Percentiles rank a stretch among this genome's conserved stretches.
Conservation (phyloP, 1,284 basidiomycete species). For the Xerocomus minutiporus region DNA sequence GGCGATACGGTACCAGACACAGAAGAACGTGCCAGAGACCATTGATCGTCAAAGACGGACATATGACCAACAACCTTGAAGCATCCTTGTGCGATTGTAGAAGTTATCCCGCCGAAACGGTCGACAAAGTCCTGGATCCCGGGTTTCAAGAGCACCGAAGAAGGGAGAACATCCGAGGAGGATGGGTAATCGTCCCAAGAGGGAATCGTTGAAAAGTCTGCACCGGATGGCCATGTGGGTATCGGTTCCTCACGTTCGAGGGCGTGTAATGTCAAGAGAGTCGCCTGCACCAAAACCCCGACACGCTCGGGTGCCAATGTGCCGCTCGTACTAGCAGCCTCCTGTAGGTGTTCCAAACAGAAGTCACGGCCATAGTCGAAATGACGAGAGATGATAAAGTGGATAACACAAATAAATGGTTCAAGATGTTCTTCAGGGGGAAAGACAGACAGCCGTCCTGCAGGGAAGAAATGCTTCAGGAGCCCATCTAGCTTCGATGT, state of each 20-base stretch:
- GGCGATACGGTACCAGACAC: constrained; percentile 40
- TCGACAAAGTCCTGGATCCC: constrained; percentile 78
- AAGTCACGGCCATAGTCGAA: constrained; percentile 85
- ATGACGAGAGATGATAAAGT: constrained; percentile 82
- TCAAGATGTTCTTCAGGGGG: constrained; percentile 76
- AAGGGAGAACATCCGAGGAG: constrained; percentile 59
- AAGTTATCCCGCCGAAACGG: constrained; percentile 58
- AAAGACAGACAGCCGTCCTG: constrained; percentile 58
- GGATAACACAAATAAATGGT: constrained; percentile 74
- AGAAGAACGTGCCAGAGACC: constrained; percentile 53
- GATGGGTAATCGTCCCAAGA: constrained; percentile 65
- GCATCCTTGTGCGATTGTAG: constrained; percentile 60
- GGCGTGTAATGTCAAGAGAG: constrained; percentile 67
- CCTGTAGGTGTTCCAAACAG: constrained; percentile 75
- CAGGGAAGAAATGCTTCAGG: constrained; percentile 78
- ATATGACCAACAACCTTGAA: constrained; percentile 70
- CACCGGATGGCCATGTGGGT: constrained; percentile 72
- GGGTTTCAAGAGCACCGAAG: constrained; percentile 52
- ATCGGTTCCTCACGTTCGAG: constrained; percentile 68
- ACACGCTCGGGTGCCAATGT: constrained; percentile 69
- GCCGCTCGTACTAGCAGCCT: constrained; percentile 45
- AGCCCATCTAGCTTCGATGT: constrained; percentile 75
- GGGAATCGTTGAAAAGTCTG: constrained; percentile 64
- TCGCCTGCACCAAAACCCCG: constrained; percentile 73
- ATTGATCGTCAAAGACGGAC: constrained; percentile 83